phyloP scores from a whole-genome alignment of 306 rosid species.

The Acacia melanoxylon region DNA sequence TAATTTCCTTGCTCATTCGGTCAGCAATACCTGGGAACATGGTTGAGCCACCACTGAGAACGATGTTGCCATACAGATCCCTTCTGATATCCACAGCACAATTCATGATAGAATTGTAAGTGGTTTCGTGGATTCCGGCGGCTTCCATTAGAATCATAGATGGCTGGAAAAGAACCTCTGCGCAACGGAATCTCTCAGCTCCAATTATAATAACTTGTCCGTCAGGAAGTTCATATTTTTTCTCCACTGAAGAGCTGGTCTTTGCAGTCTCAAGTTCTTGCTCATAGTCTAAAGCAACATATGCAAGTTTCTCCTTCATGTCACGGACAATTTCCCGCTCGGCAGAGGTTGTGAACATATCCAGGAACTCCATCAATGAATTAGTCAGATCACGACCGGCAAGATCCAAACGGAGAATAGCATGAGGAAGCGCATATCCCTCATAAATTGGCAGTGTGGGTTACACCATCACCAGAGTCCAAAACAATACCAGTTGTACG shows the following conservation, averaged over 20 bases:
- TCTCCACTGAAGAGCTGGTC: conserved; percentile 90
- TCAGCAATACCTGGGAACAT: conserved; percentile 98
- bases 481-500: conserved; percentile 96
- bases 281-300: conserved; percentile 91
- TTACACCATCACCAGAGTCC: conserved; percentile 97
- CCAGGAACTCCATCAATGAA: conserved; percentile 89
- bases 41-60: conserved; percentile 97
- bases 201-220: conserved; percentile 95
- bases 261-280: conserved; percentile 95
- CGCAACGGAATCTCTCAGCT: conserved; percentile 96
- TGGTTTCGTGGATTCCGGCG: conserved; percentile 95
- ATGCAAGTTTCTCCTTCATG: conserved; percentile 98
- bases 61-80: conserved; percentile 90
- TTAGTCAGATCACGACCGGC: conserved; percentile 97
- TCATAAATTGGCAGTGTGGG: conserved; percentile 94
- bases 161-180: conserved; percentile 92
- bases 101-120: conserved; percentile 97
- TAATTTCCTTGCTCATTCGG: conserved; percentile 97
- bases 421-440: conserved; percentile 93
- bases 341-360: conserved; percentile 97
- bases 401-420: conserved; percentile 95
- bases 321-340: conserved; percentile 98
- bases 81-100: conserved; percentile 98
- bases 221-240: conserved; percentile 90
- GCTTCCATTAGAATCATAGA: conserved; percentile 95